Evolutionary conservation across 202 grass and related monocot genomes (phyloP), one percentile per base, ranked within the genome.

Genomic region (Cymbopogon flexuosus): DNA sequence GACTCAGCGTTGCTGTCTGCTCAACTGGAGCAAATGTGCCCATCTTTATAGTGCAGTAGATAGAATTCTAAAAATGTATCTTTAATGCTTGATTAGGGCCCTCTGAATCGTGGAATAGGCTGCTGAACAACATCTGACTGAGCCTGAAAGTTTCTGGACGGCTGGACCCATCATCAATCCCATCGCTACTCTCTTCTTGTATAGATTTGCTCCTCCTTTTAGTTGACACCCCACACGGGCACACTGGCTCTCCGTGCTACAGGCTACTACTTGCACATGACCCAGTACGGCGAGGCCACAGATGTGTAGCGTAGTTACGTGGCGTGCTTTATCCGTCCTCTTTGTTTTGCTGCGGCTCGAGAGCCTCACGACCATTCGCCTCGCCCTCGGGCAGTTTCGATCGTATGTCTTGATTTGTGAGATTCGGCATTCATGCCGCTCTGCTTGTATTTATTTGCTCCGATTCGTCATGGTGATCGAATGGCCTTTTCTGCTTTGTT

Each of bases 131-230:
- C 29, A 69, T 84, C 62, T 65, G 41, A 62, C 43, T 59, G 34
- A 69, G 2, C 30, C 68, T 73, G 6, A 49, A 69, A 78, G 46
- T 73, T 62, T 65, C 46, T 73, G 68, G 67, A 82, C 67, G n/a
- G n/a, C n/a, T 45, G 2, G 31, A 3, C 31, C 31, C 1, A 2
- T 0, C 83, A 70, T 75, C 56, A 59, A 18, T 29, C 12, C 27
- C 11, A 15, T 58, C 18, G 31, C 18, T 54, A 15, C 75, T 34
- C 79, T 36, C 62, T 70, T 69, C 70, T 62, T 51, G 18, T 67
- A 15, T 76, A 35, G 76, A 15, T 76, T 68, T 62, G 31, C 42
- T 15, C 40, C 24, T 30, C 68, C 49, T 45, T 45, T 35, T 34
- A 68, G 1, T 4, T 39, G 70, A 21, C 65, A 27, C 52, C 22